Evolutionary conservation across 306 rosid genomes (phyloP).

Genomic region (Inga laurina): DNA sequence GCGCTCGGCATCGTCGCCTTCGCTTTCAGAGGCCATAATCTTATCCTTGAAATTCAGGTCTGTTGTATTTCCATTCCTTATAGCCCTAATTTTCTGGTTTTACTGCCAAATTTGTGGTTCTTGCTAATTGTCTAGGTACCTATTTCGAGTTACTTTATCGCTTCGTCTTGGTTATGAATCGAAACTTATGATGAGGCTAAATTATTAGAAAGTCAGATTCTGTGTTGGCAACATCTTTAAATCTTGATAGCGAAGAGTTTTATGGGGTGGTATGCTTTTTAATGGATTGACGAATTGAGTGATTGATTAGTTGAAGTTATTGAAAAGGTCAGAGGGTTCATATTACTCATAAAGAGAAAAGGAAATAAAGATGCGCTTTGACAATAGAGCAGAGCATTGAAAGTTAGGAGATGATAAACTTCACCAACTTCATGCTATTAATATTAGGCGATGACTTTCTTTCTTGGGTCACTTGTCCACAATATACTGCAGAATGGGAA

Average conservation of each 20-base stretch:
- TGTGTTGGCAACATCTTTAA: background rate
- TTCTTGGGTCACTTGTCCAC: background rate
- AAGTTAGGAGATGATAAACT: background rate
- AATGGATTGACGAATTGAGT: background rate
- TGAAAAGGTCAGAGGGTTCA: background rate
- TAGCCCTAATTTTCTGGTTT: background rate
- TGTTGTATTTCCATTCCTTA: background rate
- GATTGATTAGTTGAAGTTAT: background rate
- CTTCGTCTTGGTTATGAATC: background rate
- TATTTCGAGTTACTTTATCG: background rate
- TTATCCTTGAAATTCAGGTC: conserved; percentile 9
- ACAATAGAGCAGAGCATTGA: background rate
- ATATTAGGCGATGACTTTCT: background rate
- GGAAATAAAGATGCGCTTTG: background rate
- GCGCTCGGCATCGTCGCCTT: conserved; percentile 1
- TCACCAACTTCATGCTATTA: background rate
- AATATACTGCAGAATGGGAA: background rate
- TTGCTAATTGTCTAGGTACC: background rate
- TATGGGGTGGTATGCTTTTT: background rate
- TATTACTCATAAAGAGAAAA: background rate
- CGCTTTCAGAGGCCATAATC: conserved; percentile 16
- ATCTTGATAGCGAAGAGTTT: background rate
- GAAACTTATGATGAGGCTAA: background rate
- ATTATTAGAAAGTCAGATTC: background rate
- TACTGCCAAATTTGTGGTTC: background rate